Evolutionary conservation across 441 rosid species (phyloP), one percentile per base, ranked within the genome.

Genomic region (Flueggea neowawraea): DNA sequence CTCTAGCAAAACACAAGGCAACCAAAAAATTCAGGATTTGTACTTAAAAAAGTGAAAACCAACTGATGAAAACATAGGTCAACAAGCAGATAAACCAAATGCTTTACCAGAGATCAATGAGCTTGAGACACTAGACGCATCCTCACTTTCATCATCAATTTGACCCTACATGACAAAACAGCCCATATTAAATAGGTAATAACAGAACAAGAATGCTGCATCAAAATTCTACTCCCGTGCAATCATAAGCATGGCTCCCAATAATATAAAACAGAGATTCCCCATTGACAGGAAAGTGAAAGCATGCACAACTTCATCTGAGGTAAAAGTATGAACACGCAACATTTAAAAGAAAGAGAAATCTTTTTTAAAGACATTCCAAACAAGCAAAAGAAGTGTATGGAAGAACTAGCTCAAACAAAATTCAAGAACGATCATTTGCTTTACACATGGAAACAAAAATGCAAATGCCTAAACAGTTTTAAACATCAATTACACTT

Each of bases 101-200:
- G 55, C 64, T 57, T 60, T 71, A 75, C 80, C 78, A 51, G 72
- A 57, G 50, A 68, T 45, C 54, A 80, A 70, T 67, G 75, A 60
- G 58, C 75, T 72, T 44, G 79, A 65, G 54, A 63, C 50, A 52
- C 52, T 75, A 49, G 70, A 72, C 59, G 54, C 77, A 68, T 65
- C 77, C 59, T 73, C 75, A 62, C 36, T 55, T 43, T 57, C 73
- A 62, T 70, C 78, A 63, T 55, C 51, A 54, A 57, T 56, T 63
- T 48, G 76, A 53, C 57, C 86, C 97, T 91, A 73, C 52, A 67
- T 44, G 75, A 80, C 61, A 65, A 44, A 65, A 32, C 36, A 54
- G 47, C 61, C 11, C 67, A 57, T 48, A 71, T 61, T 17, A 61
- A 69, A 60, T 61, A 13, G 39, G 31, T 2, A 33, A 59, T 68